These are phyloP conservation scores for Kazachstania taianensis DNA, from an alignment of 805 yeast genomes.

Conservation along the genomic window DNA sequence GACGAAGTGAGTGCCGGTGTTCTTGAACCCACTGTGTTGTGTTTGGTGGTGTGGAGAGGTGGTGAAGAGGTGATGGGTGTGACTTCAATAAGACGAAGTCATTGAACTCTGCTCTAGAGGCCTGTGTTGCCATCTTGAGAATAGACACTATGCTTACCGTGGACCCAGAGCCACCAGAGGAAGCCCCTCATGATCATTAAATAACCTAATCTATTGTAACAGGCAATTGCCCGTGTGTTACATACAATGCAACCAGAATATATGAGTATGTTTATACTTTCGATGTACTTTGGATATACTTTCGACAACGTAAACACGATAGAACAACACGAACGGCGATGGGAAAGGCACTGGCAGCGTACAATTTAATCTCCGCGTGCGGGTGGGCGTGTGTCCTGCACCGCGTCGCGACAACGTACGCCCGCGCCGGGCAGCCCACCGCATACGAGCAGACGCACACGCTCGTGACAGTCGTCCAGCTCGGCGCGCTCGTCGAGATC, in stretches of 20 bases:
- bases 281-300: too few relatives aligned
- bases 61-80: neutral
- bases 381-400: constrained; percentile 45
- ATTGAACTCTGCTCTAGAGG: constrained; percentile 92
- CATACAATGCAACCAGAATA: neutral
- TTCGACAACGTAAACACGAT: too few relatives aligned
- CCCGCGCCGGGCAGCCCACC: constrained; percentile 51
- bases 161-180: constrained; percentile 88
- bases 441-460: constrained; percentile 50
- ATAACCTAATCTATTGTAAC: neutral
- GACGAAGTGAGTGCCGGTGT: constrained; percentile 82
- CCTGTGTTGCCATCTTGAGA: constrained; percentile 93
- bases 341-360: constrained; percentile 31
- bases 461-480: constrained; percentile 58
- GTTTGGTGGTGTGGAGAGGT: too few relatives aligned
- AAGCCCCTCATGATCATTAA: constrained; percentile 66
- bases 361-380: constrained; percentile 44
- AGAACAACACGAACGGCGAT: constrained; percentile 9
- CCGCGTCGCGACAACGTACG: constrained; percentile 33
- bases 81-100: constrained; percentile 75
- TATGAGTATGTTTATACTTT: too few relatives aligned
- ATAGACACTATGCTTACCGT: constrained; percentile 97
- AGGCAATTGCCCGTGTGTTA: neutral
- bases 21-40: constrained; percentile 91
- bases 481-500: constrained; percentile 71